Conservation (phyloP, 2,329 filamentous ascomycete species). For the Tolypocladium cylindrosporum region DNA sequence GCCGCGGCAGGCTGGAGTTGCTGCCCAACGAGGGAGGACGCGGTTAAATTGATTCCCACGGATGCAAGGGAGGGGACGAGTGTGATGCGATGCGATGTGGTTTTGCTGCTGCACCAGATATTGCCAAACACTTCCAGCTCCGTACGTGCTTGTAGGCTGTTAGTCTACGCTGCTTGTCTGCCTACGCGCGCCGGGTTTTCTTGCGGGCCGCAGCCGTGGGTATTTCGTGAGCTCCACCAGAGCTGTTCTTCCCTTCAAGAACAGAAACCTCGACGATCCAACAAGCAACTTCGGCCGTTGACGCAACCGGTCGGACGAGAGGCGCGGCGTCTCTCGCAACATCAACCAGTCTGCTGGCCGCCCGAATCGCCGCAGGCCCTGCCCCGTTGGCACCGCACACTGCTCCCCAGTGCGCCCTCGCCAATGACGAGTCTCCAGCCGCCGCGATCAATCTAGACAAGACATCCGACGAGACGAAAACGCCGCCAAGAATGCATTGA, state of each 20-base stretch:
- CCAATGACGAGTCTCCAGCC: not conserved
- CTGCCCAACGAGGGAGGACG: not conserved
- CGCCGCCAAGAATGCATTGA: not conserved
- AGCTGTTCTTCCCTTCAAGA: not conserved
- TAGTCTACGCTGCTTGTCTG: too few species aligned
- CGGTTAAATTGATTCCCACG: not conserved
- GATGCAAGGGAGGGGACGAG: not conserved
- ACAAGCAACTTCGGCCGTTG: not conserved
- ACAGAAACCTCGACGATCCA: not conserved
- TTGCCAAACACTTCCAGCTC: too few species aligned
- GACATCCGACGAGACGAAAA: not conserved
- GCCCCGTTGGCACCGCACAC: not conserved
- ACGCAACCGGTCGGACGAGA: not conserved
- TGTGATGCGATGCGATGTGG: not conserved
- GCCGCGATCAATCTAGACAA: not conserved
- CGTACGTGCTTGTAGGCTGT: too few species aligned
- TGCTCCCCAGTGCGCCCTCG: not conserved
- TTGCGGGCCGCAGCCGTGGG: constrained; percentile 8
- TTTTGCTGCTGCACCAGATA: not conserved
- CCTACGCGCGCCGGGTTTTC: constrained; percentile 10
- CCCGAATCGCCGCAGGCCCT: not conserved
- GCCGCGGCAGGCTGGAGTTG: not conserved
- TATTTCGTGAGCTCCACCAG: not conserved
- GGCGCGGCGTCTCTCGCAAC: not conserved
- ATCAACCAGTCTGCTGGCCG: not conserved